Evolutionary conservation across 2,329 filamentous ascomycete genomes (phyloP).

Genomic region (Ophiostoma perfectum): DNA sequence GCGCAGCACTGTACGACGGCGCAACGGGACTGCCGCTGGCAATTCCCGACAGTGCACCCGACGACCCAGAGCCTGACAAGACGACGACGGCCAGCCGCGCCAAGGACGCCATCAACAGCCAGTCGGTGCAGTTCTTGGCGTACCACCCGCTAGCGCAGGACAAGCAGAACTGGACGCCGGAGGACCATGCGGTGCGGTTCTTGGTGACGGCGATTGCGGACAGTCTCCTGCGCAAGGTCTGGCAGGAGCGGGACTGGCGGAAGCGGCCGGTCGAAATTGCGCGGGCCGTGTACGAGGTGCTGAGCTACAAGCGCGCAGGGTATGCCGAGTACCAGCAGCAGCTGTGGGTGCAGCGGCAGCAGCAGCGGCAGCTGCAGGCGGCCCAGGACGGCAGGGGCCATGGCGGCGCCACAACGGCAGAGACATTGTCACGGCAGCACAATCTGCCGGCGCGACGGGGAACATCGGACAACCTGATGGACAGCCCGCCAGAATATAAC

Average conservation of each 20-base stretch:
- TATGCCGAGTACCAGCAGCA: constrained; percentile 24
- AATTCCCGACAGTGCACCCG: not conserved
- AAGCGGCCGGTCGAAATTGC: constrained; percentile 33
- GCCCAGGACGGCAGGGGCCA: too few species aligned
- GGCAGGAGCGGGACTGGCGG: constrained; percentile 34
- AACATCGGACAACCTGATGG: not conserved
- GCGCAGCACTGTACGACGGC: constrained; percentile 19
- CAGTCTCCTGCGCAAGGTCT: constrained; percentile 34
- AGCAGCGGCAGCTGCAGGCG: not conserved
- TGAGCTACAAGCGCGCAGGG: constrained; percentile 34
- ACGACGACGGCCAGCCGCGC: constrained; percentile 31
- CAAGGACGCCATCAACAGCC: constrained; percentile 32
- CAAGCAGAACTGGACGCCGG: constrained; percentile 35
- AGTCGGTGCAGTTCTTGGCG: constrained; percentile 32
- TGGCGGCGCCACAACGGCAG: not conserved
- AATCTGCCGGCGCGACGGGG: not conserved
- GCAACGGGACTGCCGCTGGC: not conserved
- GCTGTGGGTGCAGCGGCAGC: constrained; percentile 11
- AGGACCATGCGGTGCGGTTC: constrained; percentile 39
- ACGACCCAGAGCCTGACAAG: constrained; percentile 27
- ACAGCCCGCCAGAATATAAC: constrained; percentile 2
- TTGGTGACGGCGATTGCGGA: constrained; percentile 35
- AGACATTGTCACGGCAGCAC: not conserved
- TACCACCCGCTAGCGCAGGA: constrained; percentile 32
- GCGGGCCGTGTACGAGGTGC: constrained; percentile 37